Percentiles rank a stretch among this genome's conserved stretches.
Evolutionary conservation across 805 yeast genomes (phyloP).

Genomic region (Candida boleticola): DNA sequence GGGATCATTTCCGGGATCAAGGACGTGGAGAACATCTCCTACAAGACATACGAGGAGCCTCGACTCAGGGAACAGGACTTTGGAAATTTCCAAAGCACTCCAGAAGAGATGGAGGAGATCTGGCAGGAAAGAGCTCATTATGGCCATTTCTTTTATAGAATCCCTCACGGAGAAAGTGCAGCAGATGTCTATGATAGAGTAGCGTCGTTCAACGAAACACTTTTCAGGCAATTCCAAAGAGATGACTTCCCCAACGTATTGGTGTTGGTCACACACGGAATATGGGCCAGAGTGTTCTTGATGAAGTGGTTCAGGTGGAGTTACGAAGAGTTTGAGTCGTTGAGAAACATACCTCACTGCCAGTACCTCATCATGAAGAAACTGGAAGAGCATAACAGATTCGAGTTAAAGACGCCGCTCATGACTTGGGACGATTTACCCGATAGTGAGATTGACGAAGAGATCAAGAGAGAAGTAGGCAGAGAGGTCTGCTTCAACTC

Average conservation of each 20-base stretch:
- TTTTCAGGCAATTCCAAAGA: conserved; percentile 73
- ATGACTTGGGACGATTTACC: conserved; percentile 70
- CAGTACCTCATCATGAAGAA: conserved; percentile 77
- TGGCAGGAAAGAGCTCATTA: conserved; percentile 85
- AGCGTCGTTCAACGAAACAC: conserved; percentile 84
- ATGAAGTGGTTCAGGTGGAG: conserved; percentile 96
- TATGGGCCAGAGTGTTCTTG: conserved; percentile 88
- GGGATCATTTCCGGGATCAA: conserved; percentile 60
- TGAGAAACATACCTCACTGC: conserved; percentile 84
- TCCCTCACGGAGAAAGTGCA: conserved; percentile 93
- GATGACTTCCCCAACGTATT: conserved; percentile 76
- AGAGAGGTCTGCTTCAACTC: conserved; percentile 39
- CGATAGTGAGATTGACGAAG: conserved; percentile 38
- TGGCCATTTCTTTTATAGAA: conserved; percentile 78
- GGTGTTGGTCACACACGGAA: conserved; percentile 88
- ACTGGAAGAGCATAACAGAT: conserved; percentile 47
- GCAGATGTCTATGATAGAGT: conserved; percentile 94
- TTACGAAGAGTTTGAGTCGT: conserved; percentile 81
- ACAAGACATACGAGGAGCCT: conserved; percentile 78
- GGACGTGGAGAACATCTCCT: conserved; percentile 41
- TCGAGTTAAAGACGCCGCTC: conserved; percentile 57
- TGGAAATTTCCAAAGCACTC: conserved; percentile 83
- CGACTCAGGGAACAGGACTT: conserved; percentile 93
- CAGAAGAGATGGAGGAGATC: conserved; percentile 73
- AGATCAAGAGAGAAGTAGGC: conserved; percentile 32